Percentiles rank a stretch among this genome's conserved stretches.
These are phyloP conservation scores for Tolypocladium amazonense DNA, from an alignment of 2,329 filamentous ascomycete genomes.

Conservation along the genomic window DNA sequence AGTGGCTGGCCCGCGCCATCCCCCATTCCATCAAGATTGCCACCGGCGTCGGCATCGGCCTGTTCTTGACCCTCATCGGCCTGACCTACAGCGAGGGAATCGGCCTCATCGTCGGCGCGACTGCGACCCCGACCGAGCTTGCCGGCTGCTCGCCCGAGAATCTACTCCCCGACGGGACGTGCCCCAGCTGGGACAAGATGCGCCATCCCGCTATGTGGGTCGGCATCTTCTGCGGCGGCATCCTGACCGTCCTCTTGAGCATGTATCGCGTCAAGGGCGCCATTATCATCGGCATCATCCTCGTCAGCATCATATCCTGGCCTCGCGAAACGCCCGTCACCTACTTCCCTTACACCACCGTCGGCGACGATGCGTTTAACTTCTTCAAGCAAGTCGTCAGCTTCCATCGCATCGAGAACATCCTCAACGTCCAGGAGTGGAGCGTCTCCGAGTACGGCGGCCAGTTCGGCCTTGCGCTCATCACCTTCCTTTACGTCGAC, in stretches of 20 bases:
- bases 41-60: constrained; percentile 74
- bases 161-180: constrained; percentile 39
- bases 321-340: constrained; percentile 66
- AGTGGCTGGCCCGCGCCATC: constrained; percentile 79
- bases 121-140: constrained; percentile 58
- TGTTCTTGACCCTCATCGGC: constrained; percentile 69
- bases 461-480: constrained; percentile 72
- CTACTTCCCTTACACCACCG: constrained; percentile 63
- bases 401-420: constrained; percentile 66
- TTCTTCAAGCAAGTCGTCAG: constrained; percentile 85
- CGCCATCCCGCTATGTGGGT: constrained; percentile 77
- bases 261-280: constrained; percentile 81
- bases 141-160: constrained; percentile 53
- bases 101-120: constrained; percentile 62
- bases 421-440: constrained; percentile 65
- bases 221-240: constrained; percentile 76
- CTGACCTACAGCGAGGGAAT: constrained; percentile 76
- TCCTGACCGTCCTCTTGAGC: constrained; percentile 71
- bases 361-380: constrained; percentile 63
- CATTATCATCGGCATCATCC: constrained; percentile 70
- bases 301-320: constrained; percentile 86
- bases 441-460: constrained; percentile 55
- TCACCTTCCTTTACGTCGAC: constrained; percentile 86
- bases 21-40: constrained; percentile 79
- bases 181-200: constrained; percentile 60